Evolutionary conservation across 805 yeast species (phyloP), one percentile per base, ranked within the genome.

Genomic region (Tanozyma kutaoensis): DNA sequence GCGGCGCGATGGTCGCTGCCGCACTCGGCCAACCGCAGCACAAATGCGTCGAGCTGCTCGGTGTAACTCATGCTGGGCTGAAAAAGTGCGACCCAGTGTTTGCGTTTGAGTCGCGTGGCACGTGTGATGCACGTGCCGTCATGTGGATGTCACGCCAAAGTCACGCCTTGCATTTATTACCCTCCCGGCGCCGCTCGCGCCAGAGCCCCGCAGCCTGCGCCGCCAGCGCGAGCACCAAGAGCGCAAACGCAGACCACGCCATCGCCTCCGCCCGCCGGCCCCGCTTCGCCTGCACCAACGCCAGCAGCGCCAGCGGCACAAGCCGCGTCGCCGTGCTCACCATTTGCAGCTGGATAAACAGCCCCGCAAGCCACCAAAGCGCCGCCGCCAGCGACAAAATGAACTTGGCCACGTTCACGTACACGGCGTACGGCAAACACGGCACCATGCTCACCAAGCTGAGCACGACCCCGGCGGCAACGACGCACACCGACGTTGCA

Each of bases 31-130:
- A 81, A 66, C 43, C 78, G 63, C 30, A 70, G 50, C 32, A 72
- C 81, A 50, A 80, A 74, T 26, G 72, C 62, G 43, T 76, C 86
- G 25, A 79, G 62, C 46, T 76, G 85, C 14, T 60, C 56, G 24
- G 57, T 52, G 41, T 64, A 61, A 15, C 65, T 50, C 70, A 63
- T 62, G 13, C 10, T 21, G 13, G 23, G 11, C 5, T 6, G 22
- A 4, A 8, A 5, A 5, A 6, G 22, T 5, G n/a, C 4, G 18
- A 5, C 6, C 13, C 4, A 11, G 37, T 39, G 42, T 39, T 40
- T 29, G 39, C 36, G 52, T 48, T 40, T 35, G 32, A 37, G 18
- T 36, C 22, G 12, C 32, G 31, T 30, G 31, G 32, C 52, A 40
- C 47, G 51, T 47, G 55, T 29, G 2, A 10, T 6, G n/a, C 48